Evolutionary conservation across 164 flowering plant genomes (phyloP).

Genomic region (Magnolia kwangsiensis): DNA sequence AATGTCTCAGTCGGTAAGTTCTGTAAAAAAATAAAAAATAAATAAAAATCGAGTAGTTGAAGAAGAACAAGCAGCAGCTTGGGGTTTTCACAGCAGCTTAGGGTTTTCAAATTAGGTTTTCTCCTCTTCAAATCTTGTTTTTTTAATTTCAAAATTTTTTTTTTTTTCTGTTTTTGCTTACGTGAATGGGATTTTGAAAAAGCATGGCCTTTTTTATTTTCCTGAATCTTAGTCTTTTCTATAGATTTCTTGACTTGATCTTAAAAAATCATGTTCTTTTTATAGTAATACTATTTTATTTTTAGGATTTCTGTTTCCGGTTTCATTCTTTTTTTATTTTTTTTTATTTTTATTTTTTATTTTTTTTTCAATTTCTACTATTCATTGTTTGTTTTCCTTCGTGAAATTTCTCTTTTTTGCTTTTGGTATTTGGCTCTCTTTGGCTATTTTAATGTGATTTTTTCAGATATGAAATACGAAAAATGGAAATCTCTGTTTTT

Average conservation of each 20-base stretch:
- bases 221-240: neutral
- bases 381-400: neutral
- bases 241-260: neutral
- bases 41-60: neutral
- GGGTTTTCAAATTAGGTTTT: neutral
- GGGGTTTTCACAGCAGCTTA: neutral
- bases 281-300: no score
- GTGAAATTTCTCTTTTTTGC: neutral
- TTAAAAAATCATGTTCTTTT: no score
- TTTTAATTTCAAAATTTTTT: neutral
- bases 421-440: neutral
- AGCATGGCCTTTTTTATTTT: no score
- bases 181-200: neutral
- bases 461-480: neutral
- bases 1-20: conserved; percentile 73
- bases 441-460: neutral
- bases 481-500: neutral
- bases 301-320: no score
- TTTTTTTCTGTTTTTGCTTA: neutral
- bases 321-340: no score
- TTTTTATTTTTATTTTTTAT: no score
- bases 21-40: neutral
- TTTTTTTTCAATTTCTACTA: no score
- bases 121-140: neutral
- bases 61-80: neutral